Conservation (phyloP, 306 rosid species). For the Mimosa bimucronata region DNA sequence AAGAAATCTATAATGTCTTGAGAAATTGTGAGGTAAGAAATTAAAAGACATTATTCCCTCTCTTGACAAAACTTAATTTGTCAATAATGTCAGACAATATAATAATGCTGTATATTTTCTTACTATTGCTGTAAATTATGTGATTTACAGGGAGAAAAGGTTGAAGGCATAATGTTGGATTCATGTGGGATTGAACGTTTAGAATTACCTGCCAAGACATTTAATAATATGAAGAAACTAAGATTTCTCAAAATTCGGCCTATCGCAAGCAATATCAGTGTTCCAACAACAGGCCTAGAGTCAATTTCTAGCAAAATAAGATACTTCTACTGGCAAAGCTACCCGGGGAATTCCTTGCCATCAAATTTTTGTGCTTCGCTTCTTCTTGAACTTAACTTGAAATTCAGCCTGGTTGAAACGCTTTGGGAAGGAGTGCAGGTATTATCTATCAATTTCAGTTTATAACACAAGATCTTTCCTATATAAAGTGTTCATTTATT, state of each 20-base stretch:
- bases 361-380: neutral
- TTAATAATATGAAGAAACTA: neutral
- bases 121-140: neutral
- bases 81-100: neutral
- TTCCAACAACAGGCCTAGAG: neutral
- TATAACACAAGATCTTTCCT: too few species aligned
- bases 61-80: neutral
- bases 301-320: neutral
- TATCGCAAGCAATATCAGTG: neutral
- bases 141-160: neutral
- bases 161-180: neutral
- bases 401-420: fast-evolving
- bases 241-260: neutral
- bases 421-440: too few species aligned
- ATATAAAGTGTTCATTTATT: too few species aligned
- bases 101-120: neutral
- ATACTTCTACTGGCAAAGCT: neutral
- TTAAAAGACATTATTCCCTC: neutral
- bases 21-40: neutral
- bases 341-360: neutral
- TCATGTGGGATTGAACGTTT: fast-evolving
- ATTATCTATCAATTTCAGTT: too few species aligned
- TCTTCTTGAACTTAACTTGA: neutral
- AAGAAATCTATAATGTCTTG: neutral
- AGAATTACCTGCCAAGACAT: neutral